These are phyloP conservation scores for Alliaria petiolata DNA, from an alignment of 345 rosid genomes.

Conservation along the genomic window DNA sequence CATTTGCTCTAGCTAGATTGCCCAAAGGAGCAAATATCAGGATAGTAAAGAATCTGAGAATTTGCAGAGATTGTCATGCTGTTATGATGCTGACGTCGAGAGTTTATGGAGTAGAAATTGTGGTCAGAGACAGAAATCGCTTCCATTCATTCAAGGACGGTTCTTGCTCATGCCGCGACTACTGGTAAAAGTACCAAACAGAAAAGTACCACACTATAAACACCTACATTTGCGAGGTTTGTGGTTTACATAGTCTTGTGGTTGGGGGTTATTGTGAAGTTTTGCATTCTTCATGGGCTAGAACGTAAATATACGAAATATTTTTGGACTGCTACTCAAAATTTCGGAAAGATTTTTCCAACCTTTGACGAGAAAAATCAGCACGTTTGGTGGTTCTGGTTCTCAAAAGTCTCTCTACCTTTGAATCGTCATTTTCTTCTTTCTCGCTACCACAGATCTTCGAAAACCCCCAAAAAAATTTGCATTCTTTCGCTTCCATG, in stretches of 20 bases:
- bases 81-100: conserved; percentile 53
- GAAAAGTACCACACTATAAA: not conserved
- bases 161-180: conserved; percentile 57
- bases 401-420: conserved; percentile 28
- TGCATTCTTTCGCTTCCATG: conserved; percentile 12
- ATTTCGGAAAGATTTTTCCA: not conserved
- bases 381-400: conserved; percentile 27
- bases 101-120: conserved; percentile 48
- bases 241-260: not conserved
- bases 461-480: not conserved
- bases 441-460: conserved; percentile 25
- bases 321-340: conserved; percentile 8
- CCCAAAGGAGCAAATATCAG: conserved; percentile 39
- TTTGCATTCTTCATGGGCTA: not conserved
- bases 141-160: conserved; percentile 52
- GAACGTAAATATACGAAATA: not conserved
- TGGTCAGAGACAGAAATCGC: conserved; percentile 63
- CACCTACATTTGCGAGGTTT: conserved; percentile 16
- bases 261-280: not conserved
- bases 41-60: conserved; percentile 59
- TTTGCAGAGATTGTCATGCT: conserved; percentile 56
- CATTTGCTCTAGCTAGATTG: conserved; percentile 49
- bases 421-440: conserved; percentile 15
- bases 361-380: conserved; percentile 19
- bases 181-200: conserved; percentile 38